Percentiles rank a stretch among this genome's conserved stretches.
These are phyloP conservation scores for Guadua angustifolia DNA, from an alignment of 176 grass and related monocot genomes.

Conservation along the genomic window DNA sequence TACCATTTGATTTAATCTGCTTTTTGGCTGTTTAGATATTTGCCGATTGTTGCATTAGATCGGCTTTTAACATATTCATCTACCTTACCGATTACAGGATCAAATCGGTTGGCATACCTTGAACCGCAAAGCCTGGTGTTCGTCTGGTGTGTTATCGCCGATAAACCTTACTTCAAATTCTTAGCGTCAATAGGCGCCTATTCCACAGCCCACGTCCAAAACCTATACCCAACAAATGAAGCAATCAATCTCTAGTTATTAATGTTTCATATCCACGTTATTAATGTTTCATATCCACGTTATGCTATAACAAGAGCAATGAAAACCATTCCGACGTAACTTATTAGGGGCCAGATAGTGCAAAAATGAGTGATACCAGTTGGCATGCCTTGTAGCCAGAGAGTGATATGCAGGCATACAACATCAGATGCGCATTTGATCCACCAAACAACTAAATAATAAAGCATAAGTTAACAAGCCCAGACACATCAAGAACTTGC, in stretches of 20 bases:
- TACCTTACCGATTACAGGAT: too few relatives aligned
- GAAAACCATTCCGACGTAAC: not conserved
- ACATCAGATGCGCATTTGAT: not conserved
- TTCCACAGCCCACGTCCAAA: slow-evolving; percentile 94
- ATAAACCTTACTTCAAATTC: too few relatives aligned
- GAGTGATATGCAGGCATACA: not conserved
- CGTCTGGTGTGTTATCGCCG: too few relatives aligned
- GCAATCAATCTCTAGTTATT: slow-evolving; percentile 21
- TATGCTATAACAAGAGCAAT: not conserved
- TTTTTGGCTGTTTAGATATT: too few relatives aligned
- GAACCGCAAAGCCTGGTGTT: too few relatives aligned
- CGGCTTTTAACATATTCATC: too few relatives aligned
- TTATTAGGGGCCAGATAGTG: slow-evolving; percentile 48
- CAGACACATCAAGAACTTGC: not conserved
- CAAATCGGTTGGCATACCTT: too few relatives aligned
- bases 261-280: too few relatives aligned
- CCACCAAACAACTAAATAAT: not conserved
- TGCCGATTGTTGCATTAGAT: too few relatives aligned
- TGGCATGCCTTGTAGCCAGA: not conserved
- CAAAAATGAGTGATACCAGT: not conserved
- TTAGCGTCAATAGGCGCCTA: too few relatives aligned
- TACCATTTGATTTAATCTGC: too few relatives aligned
- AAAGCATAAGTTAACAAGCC: not conserved
- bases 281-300: slow-evolving; percentile 11
- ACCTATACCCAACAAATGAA: slow-evolving; percentile 56